Evolutionary conservation across 768 basidiomycete species (phyloP), one percentile per base, ranked within the genome.

Genomic region (Amanita thiersii): DNA sequence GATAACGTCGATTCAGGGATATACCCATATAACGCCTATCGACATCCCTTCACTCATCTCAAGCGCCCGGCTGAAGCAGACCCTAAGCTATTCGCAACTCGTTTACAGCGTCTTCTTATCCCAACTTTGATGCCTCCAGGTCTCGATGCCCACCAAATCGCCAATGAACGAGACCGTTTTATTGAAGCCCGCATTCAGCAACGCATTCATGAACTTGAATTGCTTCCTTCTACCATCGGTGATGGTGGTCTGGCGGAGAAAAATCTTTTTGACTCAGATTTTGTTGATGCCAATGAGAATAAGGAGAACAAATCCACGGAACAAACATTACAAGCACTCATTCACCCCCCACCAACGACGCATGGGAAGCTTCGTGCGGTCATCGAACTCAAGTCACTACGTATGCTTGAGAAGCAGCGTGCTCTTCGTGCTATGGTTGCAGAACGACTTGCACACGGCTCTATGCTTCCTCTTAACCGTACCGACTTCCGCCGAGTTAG

Each of bases 1-100:
- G 84, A 86, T 56, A 78, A 93, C 56, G 65, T 75, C 39, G 69
- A 76, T 44, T 91, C 89, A 0, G 76, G 78, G 29, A 81, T 93
- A 45, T 91, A 93, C 53, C 92, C 92, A 2, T 93, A 92, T 67
- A 94, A 94, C 58, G 82, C 92, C 14, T 93, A 79, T 56, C 72
- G 75, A 20, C 78, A 91, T 52, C 92, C 92, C 9, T 84, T 93
- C 57, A 69, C 80, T 2, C 82, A 88, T 48, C 76, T 87, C 49
- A 80, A 82, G 46, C 79, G 85, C 28, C 66, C 72, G 18, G 49
- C 74, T 21, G 76, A 78, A 39, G 69, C 65, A 37, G 78, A 79
- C 54, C 79, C 80, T 10, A 61, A 69, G 31, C 62, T 79, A 43
- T 81, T 77, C 50, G 77, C 80, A 1, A 83, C 82, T 20, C 80